Evolutionary conservation across 768 basidiomycete species (phyloP), one percentile per base, ranked within the genome.

Genomic region (Trametes gibbosa): DNA sequence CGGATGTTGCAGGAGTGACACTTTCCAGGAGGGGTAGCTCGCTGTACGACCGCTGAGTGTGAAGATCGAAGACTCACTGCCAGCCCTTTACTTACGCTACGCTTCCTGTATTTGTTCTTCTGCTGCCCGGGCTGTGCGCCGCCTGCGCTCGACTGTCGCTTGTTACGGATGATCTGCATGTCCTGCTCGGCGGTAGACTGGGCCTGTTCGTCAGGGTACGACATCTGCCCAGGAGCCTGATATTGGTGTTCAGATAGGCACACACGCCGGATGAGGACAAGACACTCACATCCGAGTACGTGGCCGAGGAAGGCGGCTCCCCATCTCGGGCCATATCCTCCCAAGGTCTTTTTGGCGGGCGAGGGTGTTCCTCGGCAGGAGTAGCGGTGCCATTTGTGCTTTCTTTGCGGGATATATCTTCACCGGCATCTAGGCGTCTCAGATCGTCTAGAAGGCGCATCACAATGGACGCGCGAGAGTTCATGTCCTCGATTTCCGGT

Each of bases 1-100:
- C 87, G 79, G 56, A 91, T 92, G 73, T 90, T 89, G 70, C 90
- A 92, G 32, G 90, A 91, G 73, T 92, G 89, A 66, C 90, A 92
- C 69, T 92, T 90, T 10, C 90, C 90, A 5, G 90, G 90, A 17
- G 90, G 90, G 37, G 87, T 90, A 43, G 90, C 89, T 65, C 90
- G 84, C 90, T 92, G 68, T 68, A 76, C 35, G 14, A 21, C 25
- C 39, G 32, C 35, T 54, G 45, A 53, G 41, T 40, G 40, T 25
- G 47, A 64, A 65, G 65, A 65, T 72, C 71, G 61, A 67, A n/a
- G 34, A 39, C 27, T 41, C 63, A 61, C 37, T 34, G 54, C 34
- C 29, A 56, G 17, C 39, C 55, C 19, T 42, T 41, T 35, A 79
- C 89, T 82, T 74, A 92, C 90, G 75, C 90, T 92, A 74, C 90